phyloP scores from a whole-genome alignment of 108 stramenopile species.

The Hondaea fermentalgiana region DNA sequence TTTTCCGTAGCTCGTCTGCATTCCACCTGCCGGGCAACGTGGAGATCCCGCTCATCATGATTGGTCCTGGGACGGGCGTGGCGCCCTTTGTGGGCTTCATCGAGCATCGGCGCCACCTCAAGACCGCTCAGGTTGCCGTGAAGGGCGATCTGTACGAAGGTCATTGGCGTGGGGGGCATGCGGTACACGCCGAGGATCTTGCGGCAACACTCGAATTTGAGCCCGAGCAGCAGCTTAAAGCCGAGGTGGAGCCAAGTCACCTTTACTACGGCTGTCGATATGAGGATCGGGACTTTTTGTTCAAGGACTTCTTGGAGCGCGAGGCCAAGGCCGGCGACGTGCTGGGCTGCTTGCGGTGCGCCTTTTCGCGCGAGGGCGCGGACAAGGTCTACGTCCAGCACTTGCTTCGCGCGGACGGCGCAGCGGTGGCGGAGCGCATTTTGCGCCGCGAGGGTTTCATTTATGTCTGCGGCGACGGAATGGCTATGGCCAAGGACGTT shows the following conservation, averaged over 20 bases:
- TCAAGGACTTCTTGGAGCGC: conserved; percentile 64
- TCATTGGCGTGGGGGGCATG: conserved; percentile 67
- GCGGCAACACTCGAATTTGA: conserved; percentile 38
- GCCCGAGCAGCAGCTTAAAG: conserved; percentile 48
- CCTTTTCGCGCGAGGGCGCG: conserved; percentile 75
- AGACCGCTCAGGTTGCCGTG: conserved; percentile 1
- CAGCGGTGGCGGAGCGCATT: conserved; percentile 42
- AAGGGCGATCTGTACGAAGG: conserved; percentile 58
- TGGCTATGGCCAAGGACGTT: conserved; percentile 79
- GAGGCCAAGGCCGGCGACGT: conserved; percentile 50
- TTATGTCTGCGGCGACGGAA: conserved; percentile 83
- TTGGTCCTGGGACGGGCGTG: conserved; percentile 97
- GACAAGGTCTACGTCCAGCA: conserved; percentile 75
- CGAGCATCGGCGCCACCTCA: conserved; percentile 26
- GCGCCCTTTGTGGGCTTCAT: conserved; percentile 94
- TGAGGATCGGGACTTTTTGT: conserved; percentile 80
- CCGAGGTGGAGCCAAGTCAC: conserved; percentile 51
- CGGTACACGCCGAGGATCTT: conserved; percentile 64
- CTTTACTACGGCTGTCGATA: conserved; percentile 93
- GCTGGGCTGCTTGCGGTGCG: conserved; percentile 63
- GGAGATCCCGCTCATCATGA: conserved; percentile 69
- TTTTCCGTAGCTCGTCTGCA: conserved; percentile 69
- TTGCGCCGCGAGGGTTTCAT: conserved; percentile 32
- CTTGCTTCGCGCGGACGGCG: conserved; percentile 33
- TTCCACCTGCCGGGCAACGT: conserved; percentile 68